Evolutionary conservation across 441 rosid genomes (phyloP), one percentile per base, ranked within the genome.

Genomic region (Breynia disticha): DNA sequence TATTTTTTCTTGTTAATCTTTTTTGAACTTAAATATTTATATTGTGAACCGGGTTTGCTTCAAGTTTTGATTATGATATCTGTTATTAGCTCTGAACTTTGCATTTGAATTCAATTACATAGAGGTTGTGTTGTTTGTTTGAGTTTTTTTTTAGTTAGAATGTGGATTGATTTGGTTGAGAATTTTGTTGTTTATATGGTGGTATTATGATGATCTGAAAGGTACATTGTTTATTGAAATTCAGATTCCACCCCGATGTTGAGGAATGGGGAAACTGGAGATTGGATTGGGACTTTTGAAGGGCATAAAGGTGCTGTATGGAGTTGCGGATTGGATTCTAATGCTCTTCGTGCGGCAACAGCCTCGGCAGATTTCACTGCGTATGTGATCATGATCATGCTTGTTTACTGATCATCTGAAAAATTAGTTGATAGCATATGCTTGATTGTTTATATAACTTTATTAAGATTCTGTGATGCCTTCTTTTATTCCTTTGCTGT

Each of bases 291-390:
- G 28, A 90, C 98, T 13, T 90, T 90, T 82, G 94, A 82, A 74
- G 98, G 98, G 42, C 98, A 90, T 46, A 90, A 90, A 63, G 98
- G 98, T 64, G 98, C 95, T 4, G 96, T 90, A 54, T 90, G 98
- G 98, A 85, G 98, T 65, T 85, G 90, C 64, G 80, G 96, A 75
- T 73, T 90, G 63, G 96, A 90, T 63, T 80, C 77, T 42, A 73
- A 77, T 75, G 98, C 98, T 48, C 63, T 83, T 50, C 90, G 85
- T 44, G 90, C 94, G 61, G 98, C 98, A 62, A 83, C 96, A 64
- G 96, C 77, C 63, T 90, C 96, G 60, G 98, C 98, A 1, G 98
- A 90, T 68, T 90, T 87, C 72, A 65, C 89, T 19, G 93, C 95
- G 95, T 90, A 85, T 45, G 87, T 72, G 59, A 2, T 57, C n/a